These are phyloP conservation scores for Kodamaea sp. DNA, from an alignment of 1,139 yeast genomes.

Conservation along the genomic window DNA sequence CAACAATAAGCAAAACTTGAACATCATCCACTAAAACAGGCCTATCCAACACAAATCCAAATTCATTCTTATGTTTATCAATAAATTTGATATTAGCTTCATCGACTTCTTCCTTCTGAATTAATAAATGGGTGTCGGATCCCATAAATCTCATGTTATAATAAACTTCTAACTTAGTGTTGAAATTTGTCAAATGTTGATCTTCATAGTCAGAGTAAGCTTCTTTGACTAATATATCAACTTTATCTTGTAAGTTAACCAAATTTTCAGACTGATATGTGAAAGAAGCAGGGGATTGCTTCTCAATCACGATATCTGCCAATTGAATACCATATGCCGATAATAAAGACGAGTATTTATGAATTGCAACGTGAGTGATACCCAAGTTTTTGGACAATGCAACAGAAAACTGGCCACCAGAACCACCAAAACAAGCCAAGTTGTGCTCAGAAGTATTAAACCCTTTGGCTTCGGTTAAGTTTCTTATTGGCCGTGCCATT, in stretches of 20 bases:
- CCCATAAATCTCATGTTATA: conserved; percentile 82
- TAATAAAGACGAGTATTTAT: conserved; percentile 42
- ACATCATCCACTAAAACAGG: conserved; percentile 76
- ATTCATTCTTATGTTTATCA: conserved; percentile 33
- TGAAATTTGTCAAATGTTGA: conserved; percentile 27
- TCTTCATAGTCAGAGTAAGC: conserved; percentile 32
- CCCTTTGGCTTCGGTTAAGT: conserved; percentile 44
- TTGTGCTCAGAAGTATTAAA: conserved; percentile 39
- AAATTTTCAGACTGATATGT: conserved; percentile 20
- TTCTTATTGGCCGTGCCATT: conserved; percentile 46
- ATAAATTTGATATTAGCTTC: conserved; percentile 29
- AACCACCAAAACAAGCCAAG: conserved; percentile 45
- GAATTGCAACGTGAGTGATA: conserved; percentile 38
- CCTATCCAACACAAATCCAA: conserved; percentile 41
- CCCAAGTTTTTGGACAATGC: conserved; percentile 39
- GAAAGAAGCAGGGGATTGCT: conserved; percentile 53
- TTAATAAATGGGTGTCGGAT: conserved; percentile 81
- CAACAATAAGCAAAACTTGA: conserved; percentile 48
- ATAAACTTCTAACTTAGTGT: conserved; percentile 51
- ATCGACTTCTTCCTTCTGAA: conserved; percentile 26
- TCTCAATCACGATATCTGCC: conserved; percentile 54
- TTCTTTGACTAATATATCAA: conserved; percentile 20
- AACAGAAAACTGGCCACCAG: conserved; percentile 47
- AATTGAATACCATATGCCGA: conserved; percentile 45
- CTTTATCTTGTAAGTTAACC: conserved; percentile 22